phyloP scores from a whole-genome alignment of 2,329 filamentous ascomycete genomes.

The Calonectria honghensis region DNA sequence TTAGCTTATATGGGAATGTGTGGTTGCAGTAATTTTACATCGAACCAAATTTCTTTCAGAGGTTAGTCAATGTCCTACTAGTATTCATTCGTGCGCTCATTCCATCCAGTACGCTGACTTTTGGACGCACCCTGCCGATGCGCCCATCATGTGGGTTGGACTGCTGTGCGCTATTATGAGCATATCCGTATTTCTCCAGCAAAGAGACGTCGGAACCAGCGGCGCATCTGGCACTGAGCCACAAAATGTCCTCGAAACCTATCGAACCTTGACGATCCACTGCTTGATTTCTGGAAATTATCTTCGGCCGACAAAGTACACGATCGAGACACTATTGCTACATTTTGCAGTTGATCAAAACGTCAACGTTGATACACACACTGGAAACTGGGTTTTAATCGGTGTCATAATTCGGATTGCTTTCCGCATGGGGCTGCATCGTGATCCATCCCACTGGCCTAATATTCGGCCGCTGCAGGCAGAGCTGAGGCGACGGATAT shows the following conservation, averaged over 20 bases:
- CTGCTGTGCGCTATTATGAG: conserved; percentile 31
- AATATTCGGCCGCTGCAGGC: conserved; percentile 44
- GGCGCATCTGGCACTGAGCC: conserved; percentile 1
- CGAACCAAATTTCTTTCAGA: conserved; percentile 31
- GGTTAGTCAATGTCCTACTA: background rate
- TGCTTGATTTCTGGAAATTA: conserved; percentile 47
- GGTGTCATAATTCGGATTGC: conserved; percentile 44
- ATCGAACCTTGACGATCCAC: conserved; percentile 46
- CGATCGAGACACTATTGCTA: conserved; percentile 44
- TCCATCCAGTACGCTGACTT: conserved; percentile 25
- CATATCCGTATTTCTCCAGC: conserved; percentile 31
- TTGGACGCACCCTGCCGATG: conserved; percentile 22
- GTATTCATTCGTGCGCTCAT: background rate
- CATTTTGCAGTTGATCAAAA: conserved; percentile 47
- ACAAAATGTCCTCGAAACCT: conserved; percentile 36
- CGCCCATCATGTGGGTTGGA: conserved; percentile 35
- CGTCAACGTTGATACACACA: conserved; percentile 31
- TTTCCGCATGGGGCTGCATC: conserved; percentile 47
- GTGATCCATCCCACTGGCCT: conserved; percentile 46
- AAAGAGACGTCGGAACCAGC: conserved; percentile 10
- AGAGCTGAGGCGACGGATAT: conserved; percentile 43
- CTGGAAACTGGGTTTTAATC: conserved; percentile 45
- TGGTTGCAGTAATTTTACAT: conserved; percentile 30
- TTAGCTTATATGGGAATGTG: background rate
- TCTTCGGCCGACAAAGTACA: conserved; percentile 42